Evolutionary conservation across 176 grass and related monocot species (phyloP).

Genomic region (bread wheat (Triticum aestivum)): IWGSC_CS_RefSeq_v2.1 NC_057799.1:591429464-591429963

Average conservation of each 20-base stretch:
- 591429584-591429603: slow-evolving; percentile 43
- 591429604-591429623: slow-evolving; percentile 51
- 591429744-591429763: slow-evolving; percentile 14
- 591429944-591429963: slow-evolving; percentile 51
- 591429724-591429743: slow-evolving; percentile 26
- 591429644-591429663: slow-evolving; percentile 41
- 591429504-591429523: slow-evolving; percentile 71
- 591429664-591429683: background rate
- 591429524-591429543: slow-evolving; percentile 69
- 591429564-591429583: slow-evolving; percentile 38
- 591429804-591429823: slow-evolving; percentile 77
- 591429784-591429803: slow-evolving; percentile 46
- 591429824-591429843: slow-evolving; percentile 54
- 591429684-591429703: slow-evolving; percentile 79
- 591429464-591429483: slow-evolving; percentile 61
- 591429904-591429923: slow-evolving; percentile 71
- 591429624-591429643: slow-evolving; percentile 28
- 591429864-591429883: slow-evolving; percentile 42
- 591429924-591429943: slow-evolving; percentile 82
- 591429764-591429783: slow-evolving; percentile 58
- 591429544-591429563: slow-evolving; percentile 50
- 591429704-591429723: slow-evolving; percentile 48
- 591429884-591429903: slow-evolving; percentile 52
- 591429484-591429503: slow-evolving; percentile 29
- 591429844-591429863: slow-evolving; percentile 40